phyloP scores from a whole-genome alignment of 805 yeast genomes.

The Ogataea methylovora region DNA sequence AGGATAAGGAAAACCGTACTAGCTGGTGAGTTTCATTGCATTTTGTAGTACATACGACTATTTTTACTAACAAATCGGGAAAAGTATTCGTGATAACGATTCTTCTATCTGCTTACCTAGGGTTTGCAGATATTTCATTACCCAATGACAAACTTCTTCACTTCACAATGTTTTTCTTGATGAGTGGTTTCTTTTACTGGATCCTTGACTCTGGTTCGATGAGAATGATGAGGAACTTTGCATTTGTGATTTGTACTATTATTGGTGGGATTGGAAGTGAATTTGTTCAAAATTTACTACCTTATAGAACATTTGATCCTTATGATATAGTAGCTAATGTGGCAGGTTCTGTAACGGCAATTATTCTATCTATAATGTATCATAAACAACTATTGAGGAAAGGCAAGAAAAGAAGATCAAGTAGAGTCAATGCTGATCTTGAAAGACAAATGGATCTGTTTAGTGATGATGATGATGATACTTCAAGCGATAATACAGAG shows the following conservation, averaged over 20 bases:
- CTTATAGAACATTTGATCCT: slow-evolving; percentile 35
- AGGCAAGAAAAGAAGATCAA: slow-evolving; percentile 4
- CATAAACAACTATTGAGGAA: slow-evolving; percentile 7
- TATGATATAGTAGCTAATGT: slow-evolving; percentile 21
- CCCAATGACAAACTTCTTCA: slow-evolving; percentile 42
- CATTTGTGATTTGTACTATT: slow-evolving; percentile 34
- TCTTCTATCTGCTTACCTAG: slow-evolving; percentile 31
- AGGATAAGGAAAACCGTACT: too few species aligned
- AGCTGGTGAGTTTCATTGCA: too few species aligned
- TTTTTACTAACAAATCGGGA: too few species aligned
- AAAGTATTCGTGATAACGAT: slow-evolving; percentile 11
- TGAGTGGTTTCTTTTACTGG: slow-evolving; percentile 42
- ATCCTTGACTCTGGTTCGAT: slow-evolving; percentile 30
- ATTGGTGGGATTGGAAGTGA: slow-evolving; percentile 43
- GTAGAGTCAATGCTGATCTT: slow-evolving; percentile 3
- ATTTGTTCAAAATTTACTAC: slow-evolving; percentile 33
- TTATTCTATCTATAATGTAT: slow-evolving; percentile 12
- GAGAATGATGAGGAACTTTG: slow-evolving; percentile 22
- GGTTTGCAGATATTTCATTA: slow-evolving; percentile 41
- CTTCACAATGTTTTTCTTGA: slow-evolving; percentile 34
- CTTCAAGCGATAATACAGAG: neutral
- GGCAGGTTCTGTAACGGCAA: slow-evolving; percentile 18
- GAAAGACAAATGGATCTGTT: neutral
- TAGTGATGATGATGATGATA: neutral
- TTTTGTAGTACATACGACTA: too few species aligned